Conservation (phyloP, 768 basidiomycete species). For the Psilocybe sp. region DNA sequence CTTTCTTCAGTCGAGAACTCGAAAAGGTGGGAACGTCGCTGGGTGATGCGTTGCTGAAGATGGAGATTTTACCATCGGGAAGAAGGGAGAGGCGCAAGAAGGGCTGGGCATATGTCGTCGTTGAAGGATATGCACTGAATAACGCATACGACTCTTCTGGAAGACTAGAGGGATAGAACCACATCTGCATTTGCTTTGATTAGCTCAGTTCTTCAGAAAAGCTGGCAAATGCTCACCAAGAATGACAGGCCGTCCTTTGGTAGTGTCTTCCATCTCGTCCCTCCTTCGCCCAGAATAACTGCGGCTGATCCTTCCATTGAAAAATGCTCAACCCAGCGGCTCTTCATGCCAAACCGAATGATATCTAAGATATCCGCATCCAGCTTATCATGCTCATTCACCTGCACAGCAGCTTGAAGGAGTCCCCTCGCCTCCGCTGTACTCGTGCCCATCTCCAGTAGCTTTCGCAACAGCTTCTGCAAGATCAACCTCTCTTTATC, state of each 20-base stretch:
- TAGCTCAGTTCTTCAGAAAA: neutral
- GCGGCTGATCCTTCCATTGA: conserved; percentile 59
- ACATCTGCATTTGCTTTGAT: conserved; percentile 33
- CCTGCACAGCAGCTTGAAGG: conserved; percentile 55
- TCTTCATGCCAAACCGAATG: conserved; percentile 67
- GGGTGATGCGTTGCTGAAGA: conserved; percentile 33
- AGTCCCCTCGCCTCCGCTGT: conserved; percentile 62
- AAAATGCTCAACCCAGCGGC: conserved; percentile 78
- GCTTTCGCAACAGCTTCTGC: conserved; percentile 60
- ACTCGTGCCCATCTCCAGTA: conserved; percentile 74
- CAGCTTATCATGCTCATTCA: conserved; percentile 43
- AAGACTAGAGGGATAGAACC: conserved; percentile 45
- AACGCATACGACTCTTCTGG: conserved; percentile 33
- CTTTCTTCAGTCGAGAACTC: conserved; percentile 44
- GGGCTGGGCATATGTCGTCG: neutral
- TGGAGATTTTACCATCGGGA: conserved; percentile 52
- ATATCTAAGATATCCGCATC: conserved; percentile 69
- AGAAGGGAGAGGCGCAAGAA: conserved; percentile 1
- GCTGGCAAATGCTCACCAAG: conserved; percentile 44
- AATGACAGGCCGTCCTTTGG: conserved; percentile 68
- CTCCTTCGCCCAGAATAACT: conserved; percentile 46
- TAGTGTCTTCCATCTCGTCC: conserved; percentile 39
- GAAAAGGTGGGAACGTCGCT: conserved; percentile 40
- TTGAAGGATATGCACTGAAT: conserved; percentile 22
- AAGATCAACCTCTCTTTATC: conserved; percentile 53